Evolutionary conservation across 805 yeast genomes (phyloP), one percentile per base, ranked within the genome.

Genomic region (Cyberlindnera veronae): DNA sequence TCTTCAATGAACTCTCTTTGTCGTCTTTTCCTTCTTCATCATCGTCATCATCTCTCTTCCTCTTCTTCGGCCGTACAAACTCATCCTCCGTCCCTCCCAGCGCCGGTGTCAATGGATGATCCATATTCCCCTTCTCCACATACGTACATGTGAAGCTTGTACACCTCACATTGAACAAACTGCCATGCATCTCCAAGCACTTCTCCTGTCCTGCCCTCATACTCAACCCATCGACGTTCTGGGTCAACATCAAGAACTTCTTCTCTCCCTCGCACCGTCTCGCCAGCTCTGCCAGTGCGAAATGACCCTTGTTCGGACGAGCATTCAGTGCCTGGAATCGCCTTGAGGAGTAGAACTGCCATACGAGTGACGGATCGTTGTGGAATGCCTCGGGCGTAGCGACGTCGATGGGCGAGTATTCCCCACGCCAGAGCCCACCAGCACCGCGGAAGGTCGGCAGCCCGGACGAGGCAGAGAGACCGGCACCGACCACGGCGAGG

Each of bases 351-450:
- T 89, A 88, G 53, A 84, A 88, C 56, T 85, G 91, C 96, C 96
- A 88, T 7, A 89, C 96, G 9, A 87, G 67, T 0, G 86, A 85
- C 0, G 96, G 95, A 56, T 88, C 90, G 15, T 69, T 67, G 44
- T 79, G 75, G 58, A 89, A 88, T 5, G 95, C 96, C 55, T 88
- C 96, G 1, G 95, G 95, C 0, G 96, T 88, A 7, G 95, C 95
- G 32, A 89, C 67, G 54, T 88, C 96, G 32, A 85, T 80, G 51
- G 89, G 79, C 38, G 82, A 82, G 63, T 77, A 83, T 45, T 77
- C 77, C n/a, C n/a, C n/a, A 45, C 77, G 71, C 95, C 96, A 88
- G 21, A 81, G 64, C 0, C 93, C 91, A 36, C 80, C 79, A 1
- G 80, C 61, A 8, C 87, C 87, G 36, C 88, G 66, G 55, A 81